Conservation (phyloP, 257 asterid genomes). For the Leptodermis oblonga region DNA sequence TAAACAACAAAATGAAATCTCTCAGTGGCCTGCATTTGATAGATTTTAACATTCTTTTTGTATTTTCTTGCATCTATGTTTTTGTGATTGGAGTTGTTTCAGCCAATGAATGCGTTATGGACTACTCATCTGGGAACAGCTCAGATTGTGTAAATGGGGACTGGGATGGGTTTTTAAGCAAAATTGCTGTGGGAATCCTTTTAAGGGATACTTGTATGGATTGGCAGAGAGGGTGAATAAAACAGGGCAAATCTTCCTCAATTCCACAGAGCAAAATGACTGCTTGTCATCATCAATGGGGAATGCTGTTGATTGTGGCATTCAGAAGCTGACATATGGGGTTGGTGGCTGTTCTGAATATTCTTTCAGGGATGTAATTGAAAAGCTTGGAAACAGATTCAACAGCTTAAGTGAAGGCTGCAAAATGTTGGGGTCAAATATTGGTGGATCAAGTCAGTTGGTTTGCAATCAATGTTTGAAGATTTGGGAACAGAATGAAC, state of each 20-base stretch:
- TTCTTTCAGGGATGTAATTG: constrained; percentile 33
- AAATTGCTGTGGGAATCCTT: constrained; percentile 29
- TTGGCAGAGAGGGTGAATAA: constrained; percentile 38
- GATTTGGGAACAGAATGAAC: constrained; percentile 37
- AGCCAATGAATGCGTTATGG: constrained; percentile 38
- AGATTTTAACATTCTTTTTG: constrained; percentile 7
- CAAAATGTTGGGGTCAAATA: constrained; percentile 30
- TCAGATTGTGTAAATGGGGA: constrained; percentile 18
- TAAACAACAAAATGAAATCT: constrained; percentile 23
- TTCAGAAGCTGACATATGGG: constrained; percentile 53
- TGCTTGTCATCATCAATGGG: constrained; percentile 30
- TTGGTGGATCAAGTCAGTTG: constrained; percentile 22
- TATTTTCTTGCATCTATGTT: constrained; percentile 15
- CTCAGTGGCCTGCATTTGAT: not conserved
- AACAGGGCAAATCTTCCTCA: constrained; percentile 46
- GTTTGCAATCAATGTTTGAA: constrained; percentile 42
- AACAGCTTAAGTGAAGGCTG: constrained; percentile 36
- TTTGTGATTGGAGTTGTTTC: constrained; percentile 12
- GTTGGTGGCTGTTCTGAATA: constrained; percentile 62
- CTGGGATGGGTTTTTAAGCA: constrained; percentile 53
- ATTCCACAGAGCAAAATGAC: constrained; percentile 30
- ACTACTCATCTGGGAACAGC: constrained; percentile 30
- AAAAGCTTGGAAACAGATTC: constrained; percentile 30
- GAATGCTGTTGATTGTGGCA: constrained; percentile 38
- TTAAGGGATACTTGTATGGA: constrained; percentile 38